Evolutionary conservation across 192 early-diverging fungal genomes (phyloP).

Genomic region (Mortierella antarctica): DNA sequence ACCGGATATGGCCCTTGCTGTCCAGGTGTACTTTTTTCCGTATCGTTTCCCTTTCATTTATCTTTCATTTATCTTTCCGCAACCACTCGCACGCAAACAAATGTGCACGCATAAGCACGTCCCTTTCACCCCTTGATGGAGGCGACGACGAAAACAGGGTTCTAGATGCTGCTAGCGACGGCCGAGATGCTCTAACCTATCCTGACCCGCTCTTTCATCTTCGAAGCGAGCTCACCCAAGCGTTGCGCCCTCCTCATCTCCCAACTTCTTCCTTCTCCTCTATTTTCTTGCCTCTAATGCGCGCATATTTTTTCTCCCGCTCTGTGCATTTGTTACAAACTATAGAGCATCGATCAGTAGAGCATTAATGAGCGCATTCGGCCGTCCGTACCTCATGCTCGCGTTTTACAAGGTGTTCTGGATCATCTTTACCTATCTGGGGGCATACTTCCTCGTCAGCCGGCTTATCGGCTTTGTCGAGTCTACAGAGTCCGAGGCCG

Average conservation of each 20-base stretch:
- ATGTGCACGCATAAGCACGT: too few species aligned
- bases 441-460: slow-evolving; percentile 65
- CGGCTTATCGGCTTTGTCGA: slow-evolving; percentile 58
- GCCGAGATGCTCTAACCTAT: too few species aligned
- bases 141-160: too few species aligned
- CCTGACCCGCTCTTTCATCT: too few species aligned
- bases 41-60: too few species aligned
- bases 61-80: too few species aligned
- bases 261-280: neutral
- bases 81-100: too few species aligned
- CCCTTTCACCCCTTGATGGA: too few species aligned
- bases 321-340: slow-evolving; percentile 1
- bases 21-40: too few species aligned
- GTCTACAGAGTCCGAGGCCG: neutral
- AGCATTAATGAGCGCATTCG: slow-evolving; percentile 70
- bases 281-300: slow-evolving; percentile 11
- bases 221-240: too few species aligned
- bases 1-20: too few species aligned
- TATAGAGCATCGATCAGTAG: slow-evolving; percentile 64
- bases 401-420: slow-evolving; percentile 74
- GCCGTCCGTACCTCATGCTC: slow-evolving; percentile 60
- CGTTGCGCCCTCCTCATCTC: neutral
- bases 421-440: slow-evolving; percentile 70
- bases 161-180: too few species aligned
- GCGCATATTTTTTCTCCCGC: slow-evolving; percentile 13